Conservation (phyloP, 2,329 filamentous ascomycete species). For the Diaporthe australafricana region DNA sequence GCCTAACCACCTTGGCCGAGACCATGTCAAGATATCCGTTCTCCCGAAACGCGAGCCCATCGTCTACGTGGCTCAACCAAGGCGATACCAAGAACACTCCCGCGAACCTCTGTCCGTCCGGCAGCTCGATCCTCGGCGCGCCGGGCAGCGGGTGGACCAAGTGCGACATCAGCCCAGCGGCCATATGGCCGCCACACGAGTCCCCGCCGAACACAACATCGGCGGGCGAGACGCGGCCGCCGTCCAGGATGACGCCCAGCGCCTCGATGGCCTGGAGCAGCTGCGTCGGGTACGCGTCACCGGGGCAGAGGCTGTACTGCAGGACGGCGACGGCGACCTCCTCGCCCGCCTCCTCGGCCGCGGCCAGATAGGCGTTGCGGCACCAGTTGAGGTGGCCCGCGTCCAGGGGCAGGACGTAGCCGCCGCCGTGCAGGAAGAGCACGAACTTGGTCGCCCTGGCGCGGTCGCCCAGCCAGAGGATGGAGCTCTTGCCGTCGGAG, state of each 20-base stretch:
- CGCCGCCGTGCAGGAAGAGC: slow-evolving; percentile 47
- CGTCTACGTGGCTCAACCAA: slow-evolving; percentile 1
- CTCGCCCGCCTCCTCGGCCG: background rate
- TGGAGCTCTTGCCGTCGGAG: slow-evolving; percentile 39
- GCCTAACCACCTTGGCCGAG: background rate
- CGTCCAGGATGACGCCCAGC: slow-evolving; percentile 44
- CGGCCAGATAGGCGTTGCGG: slow-evolving; percentile 41
- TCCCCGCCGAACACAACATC: slow-evolving; percentile 52
- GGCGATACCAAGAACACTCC: slow-evolving; percentile 46
- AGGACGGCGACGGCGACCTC: slow-evolving; percentile 37
- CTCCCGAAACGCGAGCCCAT: slow-evolving; percentile 9
- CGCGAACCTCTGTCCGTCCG: slow-evolving; percentile 41
- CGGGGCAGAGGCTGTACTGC: slow-evolving; percentile 49
- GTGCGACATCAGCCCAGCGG: slow-evolving; percentile 47
- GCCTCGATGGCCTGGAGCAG: slow-evolving; percentile 48
- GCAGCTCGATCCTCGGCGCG: slow-evolving; percentile 39
- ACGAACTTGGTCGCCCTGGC: slow-evolving; percentile 43
- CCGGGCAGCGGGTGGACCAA: slow-evolving; percentile 46
- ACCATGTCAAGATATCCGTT: slow-evolving; percentile 19
- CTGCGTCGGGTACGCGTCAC: slow-evolving; percentile 45
- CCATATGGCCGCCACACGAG: slow-evolving; percentile 51
- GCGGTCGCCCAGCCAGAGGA: slow-evolving; percentile 47
- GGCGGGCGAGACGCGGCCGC: slow-evolving; percentile 43
- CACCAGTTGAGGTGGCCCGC: slow-evolving; percentile 45
- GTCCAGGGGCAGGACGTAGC: slow-evolving; percentile 41